phyloP scores from a whole-genome alignment of 2,329 filamentous ascomycete genomes.

The Cryoendolithus antarcticus region DNA sequence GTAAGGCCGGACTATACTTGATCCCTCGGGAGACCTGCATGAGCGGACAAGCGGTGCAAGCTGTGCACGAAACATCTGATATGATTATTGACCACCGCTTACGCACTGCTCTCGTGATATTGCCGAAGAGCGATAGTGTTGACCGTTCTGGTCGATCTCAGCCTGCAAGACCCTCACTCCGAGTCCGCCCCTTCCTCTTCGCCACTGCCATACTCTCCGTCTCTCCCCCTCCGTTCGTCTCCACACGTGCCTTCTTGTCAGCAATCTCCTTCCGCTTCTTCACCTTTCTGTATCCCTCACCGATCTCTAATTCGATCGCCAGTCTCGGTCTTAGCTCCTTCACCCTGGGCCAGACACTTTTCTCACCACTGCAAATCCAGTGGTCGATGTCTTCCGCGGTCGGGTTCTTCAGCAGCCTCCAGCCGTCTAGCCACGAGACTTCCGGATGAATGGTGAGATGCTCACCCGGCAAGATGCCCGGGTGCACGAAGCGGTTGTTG shows the following conservation, averaged over 20 bases:
- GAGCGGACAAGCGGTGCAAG: no score
- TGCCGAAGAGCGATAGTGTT: no score
- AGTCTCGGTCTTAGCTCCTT: slow-evolving; percentile 70
- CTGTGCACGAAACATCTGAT: no score
- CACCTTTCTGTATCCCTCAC: slow-evolving; percentile 71
- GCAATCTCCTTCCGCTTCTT: slow-evolving; percentile 24
- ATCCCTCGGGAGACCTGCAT: no score
- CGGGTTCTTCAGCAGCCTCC: slow-evolving; percentile 67
- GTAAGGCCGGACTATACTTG: no score
- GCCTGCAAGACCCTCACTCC: not conserved
- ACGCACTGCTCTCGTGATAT: no score
- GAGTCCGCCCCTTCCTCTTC: not conserved
- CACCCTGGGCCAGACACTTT: slow-evolving; percentile 83
- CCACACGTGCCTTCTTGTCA: not conserved
- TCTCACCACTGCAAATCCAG: slow-evolving; percentile 76
- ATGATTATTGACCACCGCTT: no score
- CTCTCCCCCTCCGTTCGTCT: not conserved
- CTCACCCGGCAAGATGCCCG: slow-evolving; percentile 63
- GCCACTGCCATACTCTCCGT: not conserved
- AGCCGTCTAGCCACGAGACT: slow-evolving; percentile 59
- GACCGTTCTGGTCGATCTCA: no score
- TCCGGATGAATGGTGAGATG: slow-evolving; percentile 74
- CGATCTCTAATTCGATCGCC: slow-evolving; percentile 76
- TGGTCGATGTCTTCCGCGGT: slow-evolving; percentile 63
- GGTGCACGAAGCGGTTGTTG: slow-evolving; percentile 17